Evolutionary conservation across 2,329 filamentous ascomycete species (phyloP).

Genomic region (Plectosphaerella cucumerina): DNA sequence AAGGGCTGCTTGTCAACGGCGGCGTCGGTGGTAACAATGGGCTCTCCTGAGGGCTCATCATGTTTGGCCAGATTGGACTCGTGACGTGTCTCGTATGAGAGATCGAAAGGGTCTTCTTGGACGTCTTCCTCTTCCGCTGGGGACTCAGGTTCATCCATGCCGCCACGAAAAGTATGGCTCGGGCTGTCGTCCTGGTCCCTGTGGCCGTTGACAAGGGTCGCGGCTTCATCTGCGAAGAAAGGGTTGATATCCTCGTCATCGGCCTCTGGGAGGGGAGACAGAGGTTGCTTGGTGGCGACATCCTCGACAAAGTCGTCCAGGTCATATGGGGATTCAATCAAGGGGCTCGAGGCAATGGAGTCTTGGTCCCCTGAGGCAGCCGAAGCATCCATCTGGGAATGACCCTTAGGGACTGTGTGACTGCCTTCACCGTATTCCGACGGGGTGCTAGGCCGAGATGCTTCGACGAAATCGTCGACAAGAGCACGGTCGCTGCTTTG

Average conservation of each 20-base stretch:
- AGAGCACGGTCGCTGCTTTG: too few species aligned
- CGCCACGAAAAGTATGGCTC: not conserved
- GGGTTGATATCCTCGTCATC: not conserved
- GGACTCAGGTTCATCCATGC: conserved; percentile 2
- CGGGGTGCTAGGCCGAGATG: too few species aligned
- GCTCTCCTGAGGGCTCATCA: conserved; percentile 1
- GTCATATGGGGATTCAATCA: not conserved
- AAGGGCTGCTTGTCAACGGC: not conserved
- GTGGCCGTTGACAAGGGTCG: not conserved
- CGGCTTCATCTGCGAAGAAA: not conserved
- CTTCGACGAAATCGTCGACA: too few species aligned
- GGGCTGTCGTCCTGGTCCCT: not conserved
- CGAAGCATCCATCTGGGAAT: too few species aligned
- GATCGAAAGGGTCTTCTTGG: not conserved
- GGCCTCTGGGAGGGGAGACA: not conserved
- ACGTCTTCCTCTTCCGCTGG: not conserved
- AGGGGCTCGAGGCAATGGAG: not conserved
- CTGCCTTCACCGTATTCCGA: too few species aligned
- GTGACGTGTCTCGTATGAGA: not conserved
- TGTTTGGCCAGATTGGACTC: not conserved
- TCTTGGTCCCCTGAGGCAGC: not conserved
- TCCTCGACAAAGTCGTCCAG: not conserved
- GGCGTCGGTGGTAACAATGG: not conserved
- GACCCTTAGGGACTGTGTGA: too few species aligned
- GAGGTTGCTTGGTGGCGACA: not conserved